Evolutionary conservation across 1,284 basidiomycete genomes (phyloP).

Genomic region (Ustilago hordei): DNA sequence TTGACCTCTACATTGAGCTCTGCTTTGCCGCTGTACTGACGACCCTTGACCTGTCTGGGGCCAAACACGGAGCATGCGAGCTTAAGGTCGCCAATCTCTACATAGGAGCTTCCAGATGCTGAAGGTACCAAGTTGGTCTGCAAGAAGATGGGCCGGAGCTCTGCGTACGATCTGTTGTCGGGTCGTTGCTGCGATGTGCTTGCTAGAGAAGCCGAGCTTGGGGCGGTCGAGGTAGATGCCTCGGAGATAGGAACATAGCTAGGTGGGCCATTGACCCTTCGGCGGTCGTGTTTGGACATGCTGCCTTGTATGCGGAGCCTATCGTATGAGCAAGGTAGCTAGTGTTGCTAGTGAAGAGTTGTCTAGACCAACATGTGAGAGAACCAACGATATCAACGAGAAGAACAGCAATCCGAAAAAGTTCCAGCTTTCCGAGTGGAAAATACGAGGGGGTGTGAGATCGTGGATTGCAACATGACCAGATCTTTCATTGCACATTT

Average conservation of each 20-base stretch:
- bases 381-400: conserved; percentile 5
- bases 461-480: not conserved
- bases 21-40: conserved; percentile 84
- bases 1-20: conserved; percentile 94
- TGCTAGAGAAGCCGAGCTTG: conserved; percentile 13
- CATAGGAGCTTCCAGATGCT: conserved; percentile 94
- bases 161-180: conserved; percentile 27
- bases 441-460: conserved; percentile 15
- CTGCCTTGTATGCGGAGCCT: not conserved
- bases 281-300: conserved; percentile 46
- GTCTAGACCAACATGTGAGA: not conserved
- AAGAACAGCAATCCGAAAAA: conserved; percentile 10
- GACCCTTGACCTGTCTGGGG: conserved; percentile 83
- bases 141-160: conserved; percentile 74
- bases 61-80: conserved; percentile 97
- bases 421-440: conserved; percentile 6
- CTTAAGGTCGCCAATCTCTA: conserved; percentile 89
- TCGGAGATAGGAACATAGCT: conserved; percentile 40
- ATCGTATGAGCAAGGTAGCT: not conserved
- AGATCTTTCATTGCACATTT: not conserved
- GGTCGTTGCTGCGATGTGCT: conserved; percentile 26
- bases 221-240: conserved; percentile 1
- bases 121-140: conserved; percentile 87
- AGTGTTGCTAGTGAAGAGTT: not conserved
- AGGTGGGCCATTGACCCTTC: conserved; percentile 44